phyloP scores from a whole-genome alignment of 805 yeast genomes.

The Nakazawaea populi region DNA sequence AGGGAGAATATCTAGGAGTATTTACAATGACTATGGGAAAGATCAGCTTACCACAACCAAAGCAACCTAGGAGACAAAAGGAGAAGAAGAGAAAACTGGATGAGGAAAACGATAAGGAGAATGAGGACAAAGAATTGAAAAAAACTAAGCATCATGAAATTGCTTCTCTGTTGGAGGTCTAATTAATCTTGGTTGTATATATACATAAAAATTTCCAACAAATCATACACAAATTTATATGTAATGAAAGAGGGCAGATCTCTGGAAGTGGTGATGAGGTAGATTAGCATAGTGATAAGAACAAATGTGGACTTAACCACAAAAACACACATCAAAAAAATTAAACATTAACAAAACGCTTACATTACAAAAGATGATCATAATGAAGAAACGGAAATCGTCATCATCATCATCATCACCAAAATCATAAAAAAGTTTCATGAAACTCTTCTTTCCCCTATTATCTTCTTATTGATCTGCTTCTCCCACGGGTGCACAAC shows the following conservation, averaged over 20 bases:
- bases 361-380: neutral
- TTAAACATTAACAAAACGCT: neutral
- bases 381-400: neutral
- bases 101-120: neutral
- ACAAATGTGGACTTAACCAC: neutral
- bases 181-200: too few relatives aligned
- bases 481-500: neutral
- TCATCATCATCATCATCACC: neutral
- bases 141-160: neutral
- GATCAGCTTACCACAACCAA: neutral
- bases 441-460: neutral
- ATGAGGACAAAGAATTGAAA: neutral
- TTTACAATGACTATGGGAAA: neutral
- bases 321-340: neutral
- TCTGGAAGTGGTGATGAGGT: too few relatives aligned
- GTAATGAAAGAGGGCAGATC: too few relatives aligned
- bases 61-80: neutral
- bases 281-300: neutral
- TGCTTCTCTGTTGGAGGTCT: too few relatives aligned
- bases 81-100: conserved; percentile 6
- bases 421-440: neutral
- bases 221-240: too few relatives aligned
- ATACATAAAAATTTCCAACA: too few relatives aligned
- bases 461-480: too few relatives aligned
- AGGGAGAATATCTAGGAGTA: conserved; percentile 22